These are phyloP conservation scores for Vigna unguiculata DNA, from an alignment of 306 rosid genomes.

Conservation along the genomic window DNA sequence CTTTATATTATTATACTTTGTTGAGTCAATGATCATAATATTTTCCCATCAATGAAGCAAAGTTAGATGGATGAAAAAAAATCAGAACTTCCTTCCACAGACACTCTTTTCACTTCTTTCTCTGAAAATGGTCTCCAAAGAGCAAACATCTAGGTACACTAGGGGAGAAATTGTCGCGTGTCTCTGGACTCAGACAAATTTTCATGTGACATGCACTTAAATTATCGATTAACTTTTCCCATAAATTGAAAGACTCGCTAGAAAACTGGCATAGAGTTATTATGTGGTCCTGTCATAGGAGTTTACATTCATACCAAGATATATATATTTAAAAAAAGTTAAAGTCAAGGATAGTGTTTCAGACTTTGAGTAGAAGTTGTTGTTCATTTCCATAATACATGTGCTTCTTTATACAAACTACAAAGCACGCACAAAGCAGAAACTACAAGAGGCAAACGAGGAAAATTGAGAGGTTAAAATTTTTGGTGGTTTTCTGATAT, in stretches of 20 bases:
- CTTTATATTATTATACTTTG: neutral
- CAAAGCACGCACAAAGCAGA: neutral
- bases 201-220: neutral
- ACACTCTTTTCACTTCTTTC: neutral
- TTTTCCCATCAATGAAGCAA: neutral
- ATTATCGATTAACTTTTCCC: neutral
- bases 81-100: neutral
- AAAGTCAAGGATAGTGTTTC: neutral
- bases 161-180: neutral
- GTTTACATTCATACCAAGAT: neutral
- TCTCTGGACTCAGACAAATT: neutral
- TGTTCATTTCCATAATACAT: constrained; percentile 11
- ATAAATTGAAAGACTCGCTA: neutral
- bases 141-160: neutral
- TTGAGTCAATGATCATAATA: neutral
- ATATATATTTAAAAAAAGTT: neutral
- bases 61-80: neutral
- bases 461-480: neutral
- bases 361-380: neutral
- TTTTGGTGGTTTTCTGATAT: neutral
- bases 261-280: neutral
- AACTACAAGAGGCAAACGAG: neutral
- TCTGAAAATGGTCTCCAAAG: neutral
- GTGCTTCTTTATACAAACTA: constrained; percentile 33
- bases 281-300: too few relatives aligned